Percentiles rank a stretch among this genome's conserved stretches.
Evolutionary conservation across 805 yeast species (phyloP).

Genomic region (Lachancea nothofagi): DNA sequence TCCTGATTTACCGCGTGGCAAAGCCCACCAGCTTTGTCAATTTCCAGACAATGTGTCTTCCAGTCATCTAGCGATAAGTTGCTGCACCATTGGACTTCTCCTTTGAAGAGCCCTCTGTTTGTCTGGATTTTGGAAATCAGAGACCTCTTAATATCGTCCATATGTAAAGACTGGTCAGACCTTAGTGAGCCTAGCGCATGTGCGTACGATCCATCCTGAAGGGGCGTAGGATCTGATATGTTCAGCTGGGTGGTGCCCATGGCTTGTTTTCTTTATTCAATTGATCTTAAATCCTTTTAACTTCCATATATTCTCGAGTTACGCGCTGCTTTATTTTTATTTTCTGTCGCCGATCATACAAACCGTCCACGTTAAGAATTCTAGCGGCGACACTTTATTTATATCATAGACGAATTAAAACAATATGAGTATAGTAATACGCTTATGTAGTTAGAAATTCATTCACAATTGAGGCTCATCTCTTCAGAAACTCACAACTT

Average conservation of each 20-base stretch:
- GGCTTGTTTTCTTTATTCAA: not conserved
- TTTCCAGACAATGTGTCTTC: slow-evolving; percentile 19
- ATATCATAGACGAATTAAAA: not conserved
- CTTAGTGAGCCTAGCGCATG: not conserved
- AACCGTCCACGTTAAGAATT: too few species aligned
- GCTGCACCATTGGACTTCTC: slow-evolving; percentile 23
- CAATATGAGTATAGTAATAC: not conserved
- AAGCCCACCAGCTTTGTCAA: slow-evolving; percentile 18
- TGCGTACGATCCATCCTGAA: not conserved
- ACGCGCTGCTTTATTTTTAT: slow-evolving; percentile 4
- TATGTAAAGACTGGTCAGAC: slow-evolving; percentile 3
- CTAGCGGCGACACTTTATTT: not conserved
- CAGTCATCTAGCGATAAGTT: slow-evolving; percentile 19
- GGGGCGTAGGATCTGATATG: slow-evolving; percentile 7
- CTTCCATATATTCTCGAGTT: not conserved
- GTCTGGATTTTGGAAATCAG: slow-evolving; percentile 5
- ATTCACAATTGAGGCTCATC: not conserved
- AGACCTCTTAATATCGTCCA: slow-evolving; percentile 1
- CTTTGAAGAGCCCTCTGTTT: slow-evolving; percentile 21
- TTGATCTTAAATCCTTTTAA: not conserved
- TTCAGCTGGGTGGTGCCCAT: slow-evolving; percentile 7
- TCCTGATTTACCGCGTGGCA: slow-evolving; percentile 15
- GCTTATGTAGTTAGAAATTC: not conserved
- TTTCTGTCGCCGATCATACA: not conserved
- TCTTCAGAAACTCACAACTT: slow-evolving; percentile 1